Base-by-base conservation (phyloP, 768 basidiomycete genomes). In the Mrakia blollopis region DNA sequence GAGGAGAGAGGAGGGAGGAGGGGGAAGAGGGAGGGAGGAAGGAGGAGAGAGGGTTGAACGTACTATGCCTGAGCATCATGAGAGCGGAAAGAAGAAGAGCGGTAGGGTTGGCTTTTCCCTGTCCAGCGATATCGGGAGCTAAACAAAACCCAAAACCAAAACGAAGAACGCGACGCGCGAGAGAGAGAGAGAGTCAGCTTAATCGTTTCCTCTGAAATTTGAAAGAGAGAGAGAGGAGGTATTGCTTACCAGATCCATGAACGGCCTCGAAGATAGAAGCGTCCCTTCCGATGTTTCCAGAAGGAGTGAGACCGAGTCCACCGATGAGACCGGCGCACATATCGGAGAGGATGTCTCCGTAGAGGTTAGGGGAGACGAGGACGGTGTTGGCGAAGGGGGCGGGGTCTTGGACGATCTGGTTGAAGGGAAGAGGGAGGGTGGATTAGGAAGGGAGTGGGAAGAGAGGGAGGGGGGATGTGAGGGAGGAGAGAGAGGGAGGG, bases 351-450 rank as follows among this genome's bases (percentile, higher is more conserved):
- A 97, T 97, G 84, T 94, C 94, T 82, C 84, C 84, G 81, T 93
- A 95, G 78, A 99, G 86, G 87, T 99, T 99, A 73, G 97, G 97
- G 95, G 98, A 98, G 80, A 99, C 97, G 96, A 99, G 98, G 79
- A 99, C 96, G 70, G 94, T 91, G 85, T 97, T 94, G 52, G 92
- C 88, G 86, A 90, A 99, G 10, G 97, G 97, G 81, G 85, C 86
- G 32, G 97, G 97, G 85, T 99, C 95, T 83, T 92, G 91, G 44
- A 93, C 92, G 81, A 98, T 88, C 90, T 94, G 80, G 50, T 47
- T 39, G 70, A 18, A 21, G 37, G n/a, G 72, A 28, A 63, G 30
- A 21, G 25, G 72, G 7, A 57, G 47, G 28, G 47, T 50, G 16
- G 28, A 63, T n/a, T 9, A 30, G 30, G 44, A 47, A 28, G 39